Base-by-base conservation (phyloP, 1,139 yeast species). In the Taphrina betulina region DNA sequence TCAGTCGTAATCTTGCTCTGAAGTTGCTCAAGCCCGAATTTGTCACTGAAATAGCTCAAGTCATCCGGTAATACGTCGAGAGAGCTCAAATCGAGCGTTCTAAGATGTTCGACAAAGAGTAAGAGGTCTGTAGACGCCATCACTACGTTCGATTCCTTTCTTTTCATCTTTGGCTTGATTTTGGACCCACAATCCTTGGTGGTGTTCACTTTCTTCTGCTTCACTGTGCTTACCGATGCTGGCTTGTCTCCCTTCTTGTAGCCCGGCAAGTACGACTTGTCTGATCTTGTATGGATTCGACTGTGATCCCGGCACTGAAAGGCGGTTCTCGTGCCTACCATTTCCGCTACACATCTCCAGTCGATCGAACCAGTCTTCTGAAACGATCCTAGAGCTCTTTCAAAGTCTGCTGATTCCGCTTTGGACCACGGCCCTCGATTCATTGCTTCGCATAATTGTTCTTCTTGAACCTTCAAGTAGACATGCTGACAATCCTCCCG, bases 401-500 rank as follows among this genome's bases (percentile, higher is more conserved):
- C 48, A 20, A 43, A 33, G 4, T 2, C 8, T 7, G 2, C 16
- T 7, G 20, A 37, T 29, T 43, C 48, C 12, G 8, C 20, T 10
- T 8, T 19, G 2, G 29, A 19, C 48, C 48, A 43, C 3, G 48
- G 48, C 2, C 48, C 48, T 5, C 17, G 24, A 19, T 29, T 5
- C 2, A 5, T 12, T 5, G 5, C 16, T 19, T 20, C 29, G 10
- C 12, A 12, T 7, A 7, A 7, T 12, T 26, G 31, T 4, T 1
- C 17, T 12, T 7, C 38, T 16, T 29, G 8, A 4, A 31, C 16
- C 22, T 28, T 43, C 38, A 19, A 10, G 14, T 43, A 33, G 29
- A 26, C 29, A 4, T 33, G 48, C 19, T 33, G 48, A 31, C 48
- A 43, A 20, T 29, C 38, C 48, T 43, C 48, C 5, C 48, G 36